Evolutionary conservation across 352 stramenopile species (phyloP).

Genomic region (Phytopythium oedochilum): DNA sequence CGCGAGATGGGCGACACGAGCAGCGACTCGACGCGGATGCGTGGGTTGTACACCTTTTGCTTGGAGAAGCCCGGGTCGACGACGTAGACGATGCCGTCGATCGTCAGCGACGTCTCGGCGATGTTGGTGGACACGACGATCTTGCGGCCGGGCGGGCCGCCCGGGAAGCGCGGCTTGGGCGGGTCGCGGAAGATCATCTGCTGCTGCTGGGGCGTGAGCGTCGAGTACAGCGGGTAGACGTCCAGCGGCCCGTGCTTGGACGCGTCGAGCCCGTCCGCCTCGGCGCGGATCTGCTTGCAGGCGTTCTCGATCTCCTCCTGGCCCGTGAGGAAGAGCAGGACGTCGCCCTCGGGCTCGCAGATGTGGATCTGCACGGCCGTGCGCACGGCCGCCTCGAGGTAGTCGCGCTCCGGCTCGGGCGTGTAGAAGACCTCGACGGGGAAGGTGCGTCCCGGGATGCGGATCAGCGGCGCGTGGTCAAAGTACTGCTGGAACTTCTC

Average conservation of each 20-base stretch:
- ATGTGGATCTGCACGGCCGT: slow-evolving; percentile 99
- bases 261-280: slow-evolving; percentile 87
- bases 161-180: slow-evolving; percentile 83
- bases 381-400: slow-evolving; percentile 97
- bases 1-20: slow-evolving; percentile 98
- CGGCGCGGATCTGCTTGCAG: slow-evolving; percentile 88
- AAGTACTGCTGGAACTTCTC: slow-evolving; percentile 99
- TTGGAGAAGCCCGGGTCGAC: slow-evolving; percentile 99
- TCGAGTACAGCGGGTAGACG: slow-evolving; percentile 99
- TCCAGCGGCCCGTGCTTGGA: slow-evolving; percentile 93
- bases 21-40: slow-evolving; percentile 98
- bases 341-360: slow-evolving; percentile 96
- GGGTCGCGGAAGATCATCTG: slow-evolving; percentile 99
- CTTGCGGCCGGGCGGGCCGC: slow-evolving; percentile 93
- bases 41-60: slow-evolving; percentile 98
- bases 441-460: slow-evolving; percentile 97
- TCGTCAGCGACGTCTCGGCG: slow-evolving; percentile 98
- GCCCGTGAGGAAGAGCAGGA: slow-evolving; percentile 99
- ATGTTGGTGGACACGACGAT: slow-evolving; percentile 99
- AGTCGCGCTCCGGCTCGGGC: slow-evolving; percentile 97
- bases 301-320: slow-evolving; percentile 99
- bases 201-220: slow-evolving; percentile 97
- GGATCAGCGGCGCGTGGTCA: slow-evolving; percentile 98
- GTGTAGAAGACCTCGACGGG: slow-evolving; percentile 98
- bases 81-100: slow-evolving; percentile 99